Evolutionary conservation across 2,329 filamentous ascomycete species (phyloP).

Genomic region (Aspergillus pseudoterreus): DNA sequence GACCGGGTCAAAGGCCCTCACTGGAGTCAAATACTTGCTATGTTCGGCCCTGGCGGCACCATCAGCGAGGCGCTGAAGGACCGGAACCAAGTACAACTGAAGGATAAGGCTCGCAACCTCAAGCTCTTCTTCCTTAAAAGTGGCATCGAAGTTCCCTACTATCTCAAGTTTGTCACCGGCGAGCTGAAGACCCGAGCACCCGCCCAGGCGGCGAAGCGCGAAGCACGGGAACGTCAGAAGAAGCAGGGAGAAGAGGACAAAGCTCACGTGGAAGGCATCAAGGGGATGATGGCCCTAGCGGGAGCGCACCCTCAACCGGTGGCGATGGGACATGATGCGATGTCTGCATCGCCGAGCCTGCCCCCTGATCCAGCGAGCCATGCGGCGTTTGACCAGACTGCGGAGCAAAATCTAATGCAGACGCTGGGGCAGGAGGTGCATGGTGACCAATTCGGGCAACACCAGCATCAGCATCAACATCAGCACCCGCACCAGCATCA

Average conservation of each 20-base stretch:
- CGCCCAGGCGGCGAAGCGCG: conserved; percentile 51
- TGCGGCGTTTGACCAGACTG: conserved; percentile 36
- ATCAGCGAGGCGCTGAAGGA: conserved; percentile 82
- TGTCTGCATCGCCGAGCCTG: conserved; percentile 37
- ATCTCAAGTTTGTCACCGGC: conserved; percentile 81
- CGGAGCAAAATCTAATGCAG: conserved; percentile 43
- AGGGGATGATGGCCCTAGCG: conserved; percentile 46
- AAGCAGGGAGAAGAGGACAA: conserved; percentile 46
- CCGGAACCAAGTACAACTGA: conserved; percentile 84
- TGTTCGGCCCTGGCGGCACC: conserved; percentile 76
- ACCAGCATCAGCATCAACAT: conserved; percentile 31
- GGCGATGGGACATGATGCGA: conserved; percentile 26
- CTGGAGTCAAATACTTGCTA: conserved; percentile 84
- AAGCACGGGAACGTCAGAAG: conserved; percentile 46
- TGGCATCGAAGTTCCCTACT: conserved; percentile 84
- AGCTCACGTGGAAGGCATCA: conserved; percentile 45
- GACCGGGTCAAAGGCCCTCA: conserved; percentile 87
- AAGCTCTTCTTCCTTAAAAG: conserved; percentile 92
- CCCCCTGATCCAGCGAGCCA: conserved; percentile 30
- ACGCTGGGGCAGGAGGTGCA: conserved; percentile 42
- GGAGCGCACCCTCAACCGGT: conserved; percentile 37
- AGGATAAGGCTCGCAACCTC: conserved; percentile 85
- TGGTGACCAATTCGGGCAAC: conserved; percentile 32
- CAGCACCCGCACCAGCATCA: conserved; percentile 30
- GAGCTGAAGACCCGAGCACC: conserved; percentile 83